Conservation (phyloP, 169 alveolate species). For the Fabrea salina region DNA sequence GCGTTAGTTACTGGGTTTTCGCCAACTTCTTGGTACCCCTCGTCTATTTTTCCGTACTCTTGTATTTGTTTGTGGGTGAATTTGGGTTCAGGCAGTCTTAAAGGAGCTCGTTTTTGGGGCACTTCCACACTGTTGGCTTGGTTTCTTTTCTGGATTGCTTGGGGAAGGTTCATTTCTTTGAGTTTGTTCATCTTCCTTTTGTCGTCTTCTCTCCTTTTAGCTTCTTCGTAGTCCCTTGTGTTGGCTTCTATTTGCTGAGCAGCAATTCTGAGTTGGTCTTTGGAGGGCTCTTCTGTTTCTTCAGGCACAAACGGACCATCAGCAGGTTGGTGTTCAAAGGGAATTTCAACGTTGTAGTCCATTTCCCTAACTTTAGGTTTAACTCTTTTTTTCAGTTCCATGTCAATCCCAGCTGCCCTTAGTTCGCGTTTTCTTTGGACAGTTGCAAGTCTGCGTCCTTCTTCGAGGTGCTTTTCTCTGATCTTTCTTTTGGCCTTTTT, state of each 20-base stretch:
- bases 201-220: constrained; percentile 86
- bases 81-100: constrained; percentile 80
- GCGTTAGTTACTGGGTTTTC: not conserved
- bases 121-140: constrained; percentile 64
- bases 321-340: constrained; percentile 94
- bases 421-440: constrained; percentile 97
- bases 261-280: constrained; percentile 66
- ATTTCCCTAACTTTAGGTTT: constrained; percentile 75
- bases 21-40: not conserved
- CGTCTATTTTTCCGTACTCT: not conserved
- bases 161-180: constrained; percentile 89
- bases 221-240: constrained; percentile 91
- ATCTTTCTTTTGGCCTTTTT: constrained; percentile 99
- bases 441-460: constrained; percentile 95
- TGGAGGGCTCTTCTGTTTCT: constrained; percentile 82
- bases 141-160: constrained; percentile 86
- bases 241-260: constrained; percentile 85
- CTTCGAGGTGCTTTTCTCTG: constrained; percentile 96
- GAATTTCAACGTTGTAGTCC: constrained; percentile 93
- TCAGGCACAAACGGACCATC: constrained; percentile 91
- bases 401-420: constrained; percentile 98
- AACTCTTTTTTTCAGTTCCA: constrained; percentile 77
- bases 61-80: constrained; percentile 75
- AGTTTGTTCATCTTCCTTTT: constrained; percentile 88
- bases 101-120: constrained; percentile 46